Evolutionary conservation across 345 rosid species (phyloP).

Genomic region (Hibiscus mutabilis): DNA sequence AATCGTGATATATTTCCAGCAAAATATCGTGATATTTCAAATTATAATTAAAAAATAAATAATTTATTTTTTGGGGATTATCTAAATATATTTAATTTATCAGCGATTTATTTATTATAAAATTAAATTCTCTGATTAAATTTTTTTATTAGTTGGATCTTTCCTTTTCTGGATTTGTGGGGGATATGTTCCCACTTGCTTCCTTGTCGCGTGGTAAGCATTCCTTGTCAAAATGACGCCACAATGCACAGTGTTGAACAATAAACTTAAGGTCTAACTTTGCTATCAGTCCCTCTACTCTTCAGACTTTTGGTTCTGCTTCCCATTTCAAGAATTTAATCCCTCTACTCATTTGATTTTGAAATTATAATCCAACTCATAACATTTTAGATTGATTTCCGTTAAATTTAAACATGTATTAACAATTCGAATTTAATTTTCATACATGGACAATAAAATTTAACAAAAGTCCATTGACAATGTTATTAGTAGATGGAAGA

Average conservation of each 20-base stretch:
- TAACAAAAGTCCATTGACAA: too few relatives aligned
- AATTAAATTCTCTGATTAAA: constrained; percentile 16
- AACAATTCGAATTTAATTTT: too few relatives aligned
- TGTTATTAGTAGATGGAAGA: too few relatives aligned
- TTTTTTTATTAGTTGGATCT: constrained; percentile 36
- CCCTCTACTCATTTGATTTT: too few relatives aligned
- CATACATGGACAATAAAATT: too few relatives aligned
- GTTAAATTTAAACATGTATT: too few relatives aligned
- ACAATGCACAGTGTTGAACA: not conserved
- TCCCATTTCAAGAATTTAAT: too few relatives aligned
- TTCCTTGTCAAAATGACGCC: not conserved
- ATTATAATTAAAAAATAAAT: not conserved
- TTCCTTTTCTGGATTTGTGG: constrained; percentile 34
- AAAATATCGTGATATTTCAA: constrained; percentile 17
- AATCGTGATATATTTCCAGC: constrained; percentile 15
- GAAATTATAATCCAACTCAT: too few relatives aligned
- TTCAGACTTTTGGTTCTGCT: not conserved
- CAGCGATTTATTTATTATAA: not conserved
- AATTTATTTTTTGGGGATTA: constrained; percentile 9
- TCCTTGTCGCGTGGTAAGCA: constrained; percentile 11
- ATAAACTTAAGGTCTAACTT: not conserved
- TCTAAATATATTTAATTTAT: not conserved
- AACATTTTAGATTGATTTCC: too few relatives aligned
- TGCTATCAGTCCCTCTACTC: not conserved
- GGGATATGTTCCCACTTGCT: constrained; percentile 15